These are phyloP conservation scores for Fusarium kyushuense DNA, from an alignment of 2,329 filamentous ascomycete genomes.

Conservation along the genomic window DNA sequence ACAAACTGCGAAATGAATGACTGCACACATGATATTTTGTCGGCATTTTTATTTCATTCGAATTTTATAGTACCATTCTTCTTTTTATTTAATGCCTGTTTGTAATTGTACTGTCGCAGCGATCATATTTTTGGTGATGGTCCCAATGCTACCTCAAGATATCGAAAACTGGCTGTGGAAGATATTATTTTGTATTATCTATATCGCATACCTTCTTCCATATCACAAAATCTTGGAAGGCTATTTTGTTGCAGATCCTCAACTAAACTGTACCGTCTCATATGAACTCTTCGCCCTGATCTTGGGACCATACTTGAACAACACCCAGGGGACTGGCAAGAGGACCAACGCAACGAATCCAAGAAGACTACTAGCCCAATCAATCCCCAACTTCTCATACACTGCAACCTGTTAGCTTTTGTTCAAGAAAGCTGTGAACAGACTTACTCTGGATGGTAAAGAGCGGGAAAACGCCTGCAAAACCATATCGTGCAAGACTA, in stretches of 20 bases:
- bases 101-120: background rate
- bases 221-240: too few species aligned
- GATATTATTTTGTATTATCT: background rate
- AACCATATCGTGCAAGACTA: slow-evolving; percentile 65
- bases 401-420: slow-evolving; percentile 45
- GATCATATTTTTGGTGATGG: too few species aligned
- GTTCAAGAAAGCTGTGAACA: rapidly evolving
- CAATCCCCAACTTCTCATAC: slow-evolving; percentile 58
- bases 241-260: too few species aligned
- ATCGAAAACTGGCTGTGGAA: too few species aligned
- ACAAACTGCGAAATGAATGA: background rate
- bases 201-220: background rate
- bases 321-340: slow-evolving; percentile 64
- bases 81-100: background rate
- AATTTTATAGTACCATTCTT: background rate
- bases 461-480: slow-evolving; percentile 69
- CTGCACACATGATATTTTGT: background rate
- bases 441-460: slow-evolving; percentile 69
- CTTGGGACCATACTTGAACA: slow-evolving; percentile 62
- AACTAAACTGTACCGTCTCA: slow-evolving; percentile 17
- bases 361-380: slow-evolving; percentile 62
- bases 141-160: too few species aligned
- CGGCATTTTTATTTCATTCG: background rate
- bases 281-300: slow-evolving; percentile 41
- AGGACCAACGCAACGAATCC: slow-evolving; percentile 61